Conservation (phyloP, 495 filamentous ascomycete species). For the Sporormia fimetaria region DNA sequence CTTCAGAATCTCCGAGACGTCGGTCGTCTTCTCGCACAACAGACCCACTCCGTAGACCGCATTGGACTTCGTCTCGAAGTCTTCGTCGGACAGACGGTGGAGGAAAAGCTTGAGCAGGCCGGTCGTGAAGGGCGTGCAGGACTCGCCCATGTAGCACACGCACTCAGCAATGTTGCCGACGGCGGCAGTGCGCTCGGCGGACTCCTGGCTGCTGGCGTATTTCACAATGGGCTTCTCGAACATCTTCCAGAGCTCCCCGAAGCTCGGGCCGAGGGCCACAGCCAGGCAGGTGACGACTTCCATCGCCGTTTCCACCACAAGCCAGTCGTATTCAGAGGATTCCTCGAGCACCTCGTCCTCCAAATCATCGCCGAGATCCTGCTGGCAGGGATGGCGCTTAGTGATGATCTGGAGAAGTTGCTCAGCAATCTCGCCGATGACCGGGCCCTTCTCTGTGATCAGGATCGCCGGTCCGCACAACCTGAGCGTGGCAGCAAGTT, state of each 20-base stretch:
- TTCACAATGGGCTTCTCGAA: slow-evolving; percentile 85
- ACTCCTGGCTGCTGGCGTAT: slow-evolving; percentile 72
- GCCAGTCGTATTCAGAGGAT: slow-evolving; percentile 93
- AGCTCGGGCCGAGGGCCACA: slow-evolving; percentile 67
- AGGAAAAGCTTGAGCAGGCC: slow-evolving; percentile 66
- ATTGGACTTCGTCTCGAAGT: slow-evolving; percentile 87
- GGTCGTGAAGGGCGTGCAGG: slow-evolving; percentile 64
- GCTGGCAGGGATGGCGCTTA: slow-evolving; percentile 83
- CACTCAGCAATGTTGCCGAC: slow-evolving; percentile 90
- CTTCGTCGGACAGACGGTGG: slow-evolving; percentile 79
- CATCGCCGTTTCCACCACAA: slow-evolving; percentile 84
- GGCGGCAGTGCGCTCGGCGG: slow-evolving; percentile 74
- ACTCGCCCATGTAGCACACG: slow-evolving; percentile 68
- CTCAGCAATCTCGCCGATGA: slow-evolving; percentile 50
- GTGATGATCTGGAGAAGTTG: slow-evolving; percentile 63
- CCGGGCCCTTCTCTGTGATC: slow-evolving; percentile 48
- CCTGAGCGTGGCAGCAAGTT: slow-evolving; percentile 85
- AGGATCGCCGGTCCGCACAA: slow-evolving; percentile 82
- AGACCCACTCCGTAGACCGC: slow-evolving; percentile 83
- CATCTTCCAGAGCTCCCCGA: slow-evolving; percentile 79
- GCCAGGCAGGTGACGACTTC: slow-evolving; percentile 79
- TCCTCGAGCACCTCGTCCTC: slow-evolving; percentile 68
- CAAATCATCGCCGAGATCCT: slow-evolving; percentile 51
- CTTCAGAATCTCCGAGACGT: slow-evolving; percentile 57
- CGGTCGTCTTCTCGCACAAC: slow-evolving; percentile 65